Percentiles rank a stretch among this genome's conserved stretches.
Conservation (phyloP, 495 filamentous ascomycete species). For the Penicillium desertorum region DNA sequence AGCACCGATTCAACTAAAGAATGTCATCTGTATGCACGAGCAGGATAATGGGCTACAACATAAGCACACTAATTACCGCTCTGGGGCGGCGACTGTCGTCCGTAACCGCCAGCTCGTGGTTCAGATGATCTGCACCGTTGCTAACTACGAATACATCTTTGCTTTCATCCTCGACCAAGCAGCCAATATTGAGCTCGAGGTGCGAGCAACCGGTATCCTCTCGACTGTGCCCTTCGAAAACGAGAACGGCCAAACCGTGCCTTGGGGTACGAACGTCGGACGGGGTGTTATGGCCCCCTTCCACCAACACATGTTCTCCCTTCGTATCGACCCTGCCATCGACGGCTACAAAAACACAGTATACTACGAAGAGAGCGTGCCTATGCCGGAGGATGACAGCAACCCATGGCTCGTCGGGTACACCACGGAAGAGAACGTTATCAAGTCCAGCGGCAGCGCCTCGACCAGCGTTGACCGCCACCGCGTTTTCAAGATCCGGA, state of each 20-base stretch:
- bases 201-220: slow-evolving; percentile 85
- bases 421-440: slow-evolving; percentile 57
- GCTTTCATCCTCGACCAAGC: slow-evolving; percentile 85
- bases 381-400: slow-evolving; percentile 65
- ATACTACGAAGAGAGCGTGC: slow-evolving; percentile 68
- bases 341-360: slow-evolving; percentile 72
- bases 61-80: slow-evolving; percentile 71
- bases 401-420: slow-evolving; percentile 83
- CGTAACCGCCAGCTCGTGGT: slow-evolving; percentile 62
- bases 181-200: slow-evolving; percentile 77
- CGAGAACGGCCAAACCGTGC: slow-evolving; percentile 47
- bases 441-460: slow-evolving; percentile 61
- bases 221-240: slow-evolving; percentile 77
- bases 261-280: slow-evolving; percentile 83
- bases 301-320: slow-evolving; percentile 91
- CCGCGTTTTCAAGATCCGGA: slow-evolving; percentile 81
- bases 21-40: slow-evolving; percentile 68
- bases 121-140: slow-evolving; percentile 75
- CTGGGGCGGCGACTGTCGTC: slow-evolving; percentile 57
- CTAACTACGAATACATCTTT: slow-evolving; percentile 86
- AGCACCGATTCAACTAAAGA: slow-evolving; percentile 52
- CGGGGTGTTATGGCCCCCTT: slow-evolving; percentile 75
- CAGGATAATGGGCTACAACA: slow-evolving; percentile 67
- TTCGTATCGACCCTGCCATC: slow-evolving; percentile 80
- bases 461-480: slow-evolving; percentile 62